phyloP scores from a whole-genome alignment of 441 rosid genomes.

The Adansonia madagascariensis region DNA sequence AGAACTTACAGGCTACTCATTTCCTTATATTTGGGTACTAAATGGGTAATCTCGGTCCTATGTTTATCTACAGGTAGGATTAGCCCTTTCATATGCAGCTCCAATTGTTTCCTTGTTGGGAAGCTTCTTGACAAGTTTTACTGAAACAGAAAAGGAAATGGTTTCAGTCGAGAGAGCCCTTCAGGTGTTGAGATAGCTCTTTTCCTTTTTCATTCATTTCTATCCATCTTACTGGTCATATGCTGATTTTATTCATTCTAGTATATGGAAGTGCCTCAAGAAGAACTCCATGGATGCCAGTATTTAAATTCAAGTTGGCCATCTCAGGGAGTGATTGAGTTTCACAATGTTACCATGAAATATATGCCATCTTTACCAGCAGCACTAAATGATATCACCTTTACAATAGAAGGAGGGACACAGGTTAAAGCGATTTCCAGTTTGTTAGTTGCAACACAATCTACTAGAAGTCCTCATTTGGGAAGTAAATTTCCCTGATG shows the following conservation, averaged over 20 bases:
- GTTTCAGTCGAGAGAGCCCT: slow-evolving; percentile 91
- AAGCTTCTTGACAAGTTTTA: slow-evolving; percentile 87
- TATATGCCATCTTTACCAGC: slow-evolving; percentile 76
- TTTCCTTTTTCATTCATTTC: slow-evolving; percentile 3
- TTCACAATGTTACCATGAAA: slow-evolving; percentile 80
- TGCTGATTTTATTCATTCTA: slow-evolving; percentile 36
- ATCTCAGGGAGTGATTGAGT: slow-evolving; percentile 65
- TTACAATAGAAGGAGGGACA: slow-evolving; percentile 68
- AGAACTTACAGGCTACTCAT: slow-evolving; percentile 10
- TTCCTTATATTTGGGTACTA: slow-evolving; percentile 1
- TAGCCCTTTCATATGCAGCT: slow-evolving; percentile 94
- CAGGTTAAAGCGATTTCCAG: slow-evolving; percentile 49
- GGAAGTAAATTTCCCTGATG: neutral
- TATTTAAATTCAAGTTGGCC: slow-evolving; percentile 71
- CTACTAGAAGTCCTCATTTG: slow-evolving; percentile 6
- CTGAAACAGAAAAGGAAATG: slow-evolving; percentile 98
- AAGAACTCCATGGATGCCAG: slow-evolving; percentile 60
- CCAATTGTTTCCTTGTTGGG: slow-evolving; percentile 88
- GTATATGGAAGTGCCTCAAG: slow-evolving; percentile 97
- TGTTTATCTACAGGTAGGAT: slow-evolving; percentile 71
- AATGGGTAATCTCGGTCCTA: slow-evolving; percentile 7
- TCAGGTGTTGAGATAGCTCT: slow-evolving; percentile 54
- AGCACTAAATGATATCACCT: slow-evolving; percentile 63
- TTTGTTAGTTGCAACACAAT: slow-evolving; percentile 19
- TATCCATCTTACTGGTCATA: slow-evolving; percentile 20